These are phyloP conservation scores for Chaetoceros tenuissimus DNA, from an alignment of 108 stramenopile genomes.

Conservation along the genomic window DNA sequence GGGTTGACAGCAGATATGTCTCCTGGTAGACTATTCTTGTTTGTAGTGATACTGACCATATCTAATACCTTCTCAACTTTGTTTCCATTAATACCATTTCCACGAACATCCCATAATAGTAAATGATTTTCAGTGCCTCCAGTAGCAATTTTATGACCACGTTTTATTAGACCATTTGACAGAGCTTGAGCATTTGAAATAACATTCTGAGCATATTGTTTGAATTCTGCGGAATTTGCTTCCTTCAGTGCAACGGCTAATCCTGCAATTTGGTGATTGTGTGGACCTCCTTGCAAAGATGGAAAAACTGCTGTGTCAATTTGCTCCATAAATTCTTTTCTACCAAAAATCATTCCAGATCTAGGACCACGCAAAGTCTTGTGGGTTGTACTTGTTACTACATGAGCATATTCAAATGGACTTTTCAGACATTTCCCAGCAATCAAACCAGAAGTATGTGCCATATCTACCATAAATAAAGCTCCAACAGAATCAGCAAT, in stretches of 20 bases:
- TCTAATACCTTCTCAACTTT: constrained; percentile 97
- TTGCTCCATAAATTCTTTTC: constrained; percentile 76
- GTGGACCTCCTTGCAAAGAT: constrained; percentile 98
- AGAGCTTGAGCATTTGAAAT: constrained; percentile 89
- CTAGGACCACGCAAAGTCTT: constrained; percentile 99
- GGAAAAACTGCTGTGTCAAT: constrained; percentile 99
- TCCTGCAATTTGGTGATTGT: constrained; percentile 97
- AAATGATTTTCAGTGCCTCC: constrained; percentile 99
- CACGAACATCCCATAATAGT: constrained; percentile 95
- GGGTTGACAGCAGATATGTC: constrained; percentile 96
- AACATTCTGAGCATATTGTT: constrained; percentile 76
- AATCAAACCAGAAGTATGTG: constrained; percentile 98
- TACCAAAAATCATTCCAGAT: constrained; percentile 98
- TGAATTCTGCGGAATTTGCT: constrained; percentile 85
- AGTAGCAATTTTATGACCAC: constrained; percentile 91
- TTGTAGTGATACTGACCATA: constrained; percentile 89
- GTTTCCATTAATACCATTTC: constrained; percentile 89
- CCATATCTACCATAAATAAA: constrained; percentile 99
- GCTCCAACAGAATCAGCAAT: constrained; percentile 97
- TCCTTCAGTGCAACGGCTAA: constrained; percentile 97
- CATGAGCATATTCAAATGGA: constrained; percentile 95
- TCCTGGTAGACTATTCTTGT: constrained; percentile 98
- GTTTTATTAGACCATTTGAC: constrained; percentile 56
- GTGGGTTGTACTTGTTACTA: constrained; percentile 99
- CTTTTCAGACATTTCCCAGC: constrained; percentile 79